Conservation (phyloP, 2,329 filamentous ascomycete species). For the Tolypocladium nubicola region DNA sequence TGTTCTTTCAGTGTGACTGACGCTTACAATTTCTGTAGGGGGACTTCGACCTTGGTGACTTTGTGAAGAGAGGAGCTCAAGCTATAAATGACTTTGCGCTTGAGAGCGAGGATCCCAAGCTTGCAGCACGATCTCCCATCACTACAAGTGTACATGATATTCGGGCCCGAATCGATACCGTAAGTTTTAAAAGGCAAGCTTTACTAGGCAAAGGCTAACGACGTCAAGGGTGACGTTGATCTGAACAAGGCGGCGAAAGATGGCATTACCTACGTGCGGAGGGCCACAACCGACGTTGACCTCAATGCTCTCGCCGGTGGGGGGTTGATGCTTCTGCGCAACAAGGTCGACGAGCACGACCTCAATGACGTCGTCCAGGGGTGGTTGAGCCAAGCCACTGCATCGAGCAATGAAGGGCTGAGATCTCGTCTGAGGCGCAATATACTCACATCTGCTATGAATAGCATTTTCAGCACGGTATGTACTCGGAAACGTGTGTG, state of each 20-base stretch:
- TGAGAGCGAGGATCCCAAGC: neutral
- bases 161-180: neutral
- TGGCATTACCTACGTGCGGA: neutral
- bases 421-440: neutral
- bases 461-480: neutral
- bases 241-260: neutral
- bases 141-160: neutral
- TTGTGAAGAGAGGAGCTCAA: neutral
- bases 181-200: neutral
- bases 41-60: neutral
- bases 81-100: neutral
- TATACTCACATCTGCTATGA: neutral
- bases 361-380: neutral
- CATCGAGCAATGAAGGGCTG: neutral
- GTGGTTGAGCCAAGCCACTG: neutral
- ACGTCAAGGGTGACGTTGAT: neutral
- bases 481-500: neutral
- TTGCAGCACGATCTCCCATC: neutral
- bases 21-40: neutral
- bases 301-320: neutral
- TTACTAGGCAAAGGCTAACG: neutral
- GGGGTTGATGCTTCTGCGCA: neutral
- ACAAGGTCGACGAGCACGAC: neutral
- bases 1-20: neutral
- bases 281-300: neutral